phyloP scores from a whole-genome alignment of 75 land plant genomes.

The Pinus taeda region DNA sequence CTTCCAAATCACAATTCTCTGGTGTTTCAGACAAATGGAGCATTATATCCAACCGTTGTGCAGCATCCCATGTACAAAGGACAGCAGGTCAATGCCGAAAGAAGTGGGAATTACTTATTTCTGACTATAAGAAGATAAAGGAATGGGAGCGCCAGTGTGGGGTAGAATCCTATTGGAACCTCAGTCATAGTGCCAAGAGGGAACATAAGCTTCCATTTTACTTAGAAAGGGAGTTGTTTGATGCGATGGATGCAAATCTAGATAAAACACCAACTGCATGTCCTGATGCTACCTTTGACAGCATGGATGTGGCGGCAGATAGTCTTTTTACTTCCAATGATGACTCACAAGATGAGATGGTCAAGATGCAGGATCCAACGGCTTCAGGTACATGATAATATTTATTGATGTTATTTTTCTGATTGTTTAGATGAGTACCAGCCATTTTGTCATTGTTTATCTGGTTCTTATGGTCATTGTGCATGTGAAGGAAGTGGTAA shows the following conservation, averaged over 20 bases:
- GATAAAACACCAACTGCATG: not conserved
- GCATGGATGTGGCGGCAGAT: not conserved
- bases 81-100: slow-evolving; percentile 41
- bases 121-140: slow-evolving; percentile 32
- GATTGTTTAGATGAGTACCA: not conserved
- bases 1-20: slow-evolving; percentile 33
- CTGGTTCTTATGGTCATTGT: not conserved
- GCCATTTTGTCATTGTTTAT: not conserved
- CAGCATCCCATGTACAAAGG: slow-evolving; percentile 21
- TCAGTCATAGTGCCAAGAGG: not conserved
- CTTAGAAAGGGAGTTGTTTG: slow-evolving; percentile 17
- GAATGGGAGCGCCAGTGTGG: slow-evolving; percentile 17
- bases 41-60: slow-evolving; percentile 34
- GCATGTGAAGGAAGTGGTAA: slow-evolving; percentile 3
- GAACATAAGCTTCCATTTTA: slow-evolving; percentile 10
- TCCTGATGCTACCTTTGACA: not conserved
- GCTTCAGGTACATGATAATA: not conserved
- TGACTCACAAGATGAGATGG: not conserved
- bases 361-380: not conserved
- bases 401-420: not conserved
- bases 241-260: not conserved
- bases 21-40: slow-evolving; percentile 31
- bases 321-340: not conserved
- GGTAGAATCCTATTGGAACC: slow-evolving; percentile 13
- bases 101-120: slow-evolving; percentile 37